phyloP scores from a whole-genome alignment of 2,329 filamentous ascomycete genomes.

The Pyricularia pennisetigena region DNA sequence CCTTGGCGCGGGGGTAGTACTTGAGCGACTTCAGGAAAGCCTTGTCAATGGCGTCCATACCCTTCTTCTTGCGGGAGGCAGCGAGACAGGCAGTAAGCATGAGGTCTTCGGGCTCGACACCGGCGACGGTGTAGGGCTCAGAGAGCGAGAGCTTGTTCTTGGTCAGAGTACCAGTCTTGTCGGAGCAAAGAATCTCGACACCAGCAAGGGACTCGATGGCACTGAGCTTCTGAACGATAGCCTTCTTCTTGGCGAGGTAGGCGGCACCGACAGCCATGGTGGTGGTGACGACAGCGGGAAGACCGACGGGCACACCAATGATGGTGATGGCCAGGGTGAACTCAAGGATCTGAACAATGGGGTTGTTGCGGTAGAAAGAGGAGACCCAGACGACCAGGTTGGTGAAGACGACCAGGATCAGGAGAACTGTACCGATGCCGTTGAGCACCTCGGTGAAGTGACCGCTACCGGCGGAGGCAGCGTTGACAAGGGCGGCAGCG shows the following conservation, averaged over 20 bases:
- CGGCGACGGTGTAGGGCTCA: conserved; percentile 67
- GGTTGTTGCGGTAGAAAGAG: conserved; percentile 79
- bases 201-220: conserved; percentile 58
- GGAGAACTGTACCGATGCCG: conserved; percentile 71
- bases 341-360: conserved; percentile 67
- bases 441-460: conserved; percentile 90
- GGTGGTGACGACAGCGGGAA: conserved; percentile 65
- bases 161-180: conserved; percentile 68
- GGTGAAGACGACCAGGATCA: conserved; percentile 72
- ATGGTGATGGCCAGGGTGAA: conserved; percentile 86
- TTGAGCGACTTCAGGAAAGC: conserved; percentile 68
- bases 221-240: conserved; percentile 49
- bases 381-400: conserved; percentile 77
- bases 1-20: conserved; percentile 66
- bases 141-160: conserved; percentile 68
- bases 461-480: conserved; percentile 62
- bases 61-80: conserved; percentile 71
- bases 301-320: conserved; percentile 71
- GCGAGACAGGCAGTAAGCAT: conserved; percentile 71
- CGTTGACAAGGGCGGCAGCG: conserved; percentile 75
- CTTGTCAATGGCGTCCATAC: conserved; percentile 71
- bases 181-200: conserved; percentile 61
- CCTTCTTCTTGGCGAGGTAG: conserved; percentile 43
- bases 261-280: conserved; percentile 48
- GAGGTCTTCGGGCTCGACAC: conserved; percentile 75